Base-by-base conservation (phyloP, 805 yeast species). In the Metschnikowia arizonensis region DNA sequence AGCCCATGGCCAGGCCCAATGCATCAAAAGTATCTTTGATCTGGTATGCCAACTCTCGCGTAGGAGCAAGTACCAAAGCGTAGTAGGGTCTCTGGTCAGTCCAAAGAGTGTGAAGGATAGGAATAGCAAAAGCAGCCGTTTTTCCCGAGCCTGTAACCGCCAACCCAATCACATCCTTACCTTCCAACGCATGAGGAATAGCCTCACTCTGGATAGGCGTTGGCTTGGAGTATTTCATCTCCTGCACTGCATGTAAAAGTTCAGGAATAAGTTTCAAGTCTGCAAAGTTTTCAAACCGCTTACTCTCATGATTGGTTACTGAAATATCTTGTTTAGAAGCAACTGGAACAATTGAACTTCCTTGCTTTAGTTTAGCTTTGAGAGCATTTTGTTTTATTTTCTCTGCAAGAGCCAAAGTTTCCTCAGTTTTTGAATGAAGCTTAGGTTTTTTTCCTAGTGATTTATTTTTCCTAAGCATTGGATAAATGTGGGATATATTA, bases 71-170 rank as follows among this genome's bases (percentile, higher is more conserved):
- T 1, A 93, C 93, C 54, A 93, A 81, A 3, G 95, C 96, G 65
- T 81, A 93, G 57, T 86, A 85, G 3, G 97, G 90, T 2, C 84
- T 74, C 58, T 91, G 96, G 23, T 83, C 89, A 45, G 88, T 81
- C 88, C 96, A 90, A 40, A 93, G 72, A 1, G 88, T 82, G 63
- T 93, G 97, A 26, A 93, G 73, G 36, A 93, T 88, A 1, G 99
- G 99, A 42, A 93, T 81, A 7, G 98, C 97, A 73, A 93, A 93
- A 0, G 99, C 99, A 0, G 98, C 99, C 0, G 99, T 93, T 65
- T 91, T 91, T 52, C 99, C 99, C 3, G 97, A 88, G 36, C 99
- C 99, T 0, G 99, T 91, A 60, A 91, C 97, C 0, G 99, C 99
- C 50, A 91, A 76, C 11, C 99, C 99, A 59, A 91, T 89, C 38